Conservation (phyloP, 75 land plant species). For the Cryptomeria japonica region DNA sequence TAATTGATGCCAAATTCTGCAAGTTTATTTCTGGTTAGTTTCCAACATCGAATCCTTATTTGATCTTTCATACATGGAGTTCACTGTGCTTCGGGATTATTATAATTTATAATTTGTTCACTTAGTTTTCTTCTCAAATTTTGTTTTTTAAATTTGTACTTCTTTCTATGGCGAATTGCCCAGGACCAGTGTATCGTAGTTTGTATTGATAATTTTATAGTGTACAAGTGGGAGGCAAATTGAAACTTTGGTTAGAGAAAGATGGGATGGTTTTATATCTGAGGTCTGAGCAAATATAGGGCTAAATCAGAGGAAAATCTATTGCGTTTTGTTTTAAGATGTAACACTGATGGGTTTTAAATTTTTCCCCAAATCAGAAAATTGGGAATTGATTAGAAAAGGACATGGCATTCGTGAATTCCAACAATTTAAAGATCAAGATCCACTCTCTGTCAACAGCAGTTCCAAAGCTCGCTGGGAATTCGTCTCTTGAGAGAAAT, state of each 20-base stretch:
- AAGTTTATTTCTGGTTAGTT: neutral
- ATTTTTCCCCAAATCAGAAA: neutral
- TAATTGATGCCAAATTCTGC: neutral
- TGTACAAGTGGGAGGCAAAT: neutral
- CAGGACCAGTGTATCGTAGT: neutral
- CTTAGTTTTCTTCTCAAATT: neutral
- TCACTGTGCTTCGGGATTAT: neutral
- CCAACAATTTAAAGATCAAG: neutral
- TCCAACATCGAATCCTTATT: no score
- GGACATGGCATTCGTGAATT: neutral
- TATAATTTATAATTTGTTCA: neutral
- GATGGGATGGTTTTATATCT: neutral
- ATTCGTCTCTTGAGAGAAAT: neutral
- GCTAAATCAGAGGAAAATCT: neutral
- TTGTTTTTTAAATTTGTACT: neutral
- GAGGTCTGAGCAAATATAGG: neutral
- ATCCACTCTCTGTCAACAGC: neutral
- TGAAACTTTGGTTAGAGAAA: neutral
- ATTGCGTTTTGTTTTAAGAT: neutral
- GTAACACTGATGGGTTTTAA: neutral
- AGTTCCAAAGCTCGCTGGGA: neutral
- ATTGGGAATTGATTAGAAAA: neutral
- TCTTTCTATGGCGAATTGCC: neutral
- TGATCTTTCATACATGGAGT: no score
- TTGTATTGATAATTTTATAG: neutral